Evolutionary conservation across 2,329 filamentous ascomycete species (phyloP).

Genomic region (Xylaria sp.): DNA sequence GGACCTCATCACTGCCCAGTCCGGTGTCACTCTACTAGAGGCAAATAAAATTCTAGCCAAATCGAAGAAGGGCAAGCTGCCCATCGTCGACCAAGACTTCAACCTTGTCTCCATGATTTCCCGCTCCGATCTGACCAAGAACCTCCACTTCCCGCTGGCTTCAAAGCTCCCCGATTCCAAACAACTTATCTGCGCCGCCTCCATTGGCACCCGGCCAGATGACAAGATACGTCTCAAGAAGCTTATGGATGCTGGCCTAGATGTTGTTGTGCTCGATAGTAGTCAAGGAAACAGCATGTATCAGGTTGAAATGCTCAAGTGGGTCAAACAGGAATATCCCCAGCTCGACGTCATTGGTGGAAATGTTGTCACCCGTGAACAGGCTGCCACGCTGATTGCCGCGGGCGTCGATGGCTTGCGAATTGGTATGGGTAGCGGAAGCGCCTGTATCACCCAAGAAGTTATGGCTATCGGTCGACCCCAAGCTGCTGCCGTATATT

Average conservation of each 20-base stretch:
- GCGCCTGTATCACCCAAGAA: conserved; percentile 98
- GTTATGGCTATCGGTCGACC: conserved; percentile 99
- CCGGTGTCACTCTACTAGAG: conserved; percentile 84
- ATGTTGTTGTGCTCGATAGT: conserved; percentile 94
- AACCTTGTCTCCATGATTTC: conserved; percentile 94
- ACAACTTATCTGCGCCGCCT: conserved; percentile 94
- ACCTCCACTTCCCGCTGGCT: conserved; percentile 94
- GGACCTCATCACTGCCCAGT: conserved; percentile 86
- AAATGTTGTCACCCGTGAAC: conserved; percentile 97
- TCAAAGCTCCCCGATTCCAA: conserved; percentile 97
- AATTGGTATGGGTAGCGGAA: conserved; percentile 98
- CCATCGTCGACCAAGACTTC: conserved; percentile 84
- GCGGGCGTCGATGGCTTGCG: conserved; percentile 95
- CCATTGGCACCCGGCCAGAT: conserved; percentile 93
- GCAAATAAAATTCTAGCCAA: conserved; percentile 93
- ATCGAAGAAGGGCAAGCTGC: conserved; percentile 98
- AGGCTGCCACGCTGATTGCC: conserved; percentile 90
- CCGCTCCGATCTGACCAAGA: conserved; percentile 97
- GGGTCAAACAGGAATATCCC: conserved; percentile 88
- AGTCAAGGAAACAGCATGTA: conserved; percentile 99
- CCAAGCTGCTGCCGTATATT: conserved; percentile 92
- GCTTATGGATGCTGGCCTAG: conserved; percentile 92
- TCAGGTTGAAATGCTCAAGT: conserved; percentile 98
- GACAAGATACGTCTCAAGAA: conserved; percentile 88
- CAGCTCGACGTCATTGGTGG: conserved; percentile 93